Base-by-base conservation (phyloP, 495 filamentous ascomycete species). In the Daldinia loculata region DNA sequence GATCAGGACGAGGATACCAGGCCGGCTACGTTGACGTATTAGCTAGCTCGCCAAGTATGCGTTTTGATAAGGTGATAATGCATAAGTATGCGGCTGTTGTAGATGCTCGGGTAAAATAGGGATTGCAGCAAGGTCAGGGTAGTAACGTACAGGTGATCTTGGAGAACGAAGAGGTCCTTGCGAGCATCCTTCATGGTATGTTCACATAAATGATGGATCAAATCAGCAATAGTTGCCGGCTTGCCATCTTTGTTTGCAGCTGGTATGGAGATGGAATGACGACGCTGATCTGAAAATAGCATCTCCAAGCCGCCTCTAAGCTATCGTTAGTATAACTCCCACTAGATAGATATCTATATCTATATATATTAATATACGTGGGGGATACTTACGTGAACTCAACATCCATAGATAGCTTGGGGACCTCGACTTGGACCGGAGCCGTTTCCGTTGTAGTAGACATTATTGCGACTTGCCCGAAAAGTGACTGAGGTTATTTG, bases 1-100 rank as follows among this genome's bases (percentile, higher is more conserved):
- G 79, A 99, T 94, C 63, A 99, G 83, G 15, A 98, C 96, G 53
- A 99, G 87, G 74, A 98, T 97, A n/a, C 95, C 95, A 6, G 95
- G 95, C 55, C 96, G 93, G 34, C 95, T 98, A 30, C 24, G 50
- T 53, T 27, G 27, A 53, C 59, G 11, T 71, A 70, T 73, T 76
- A 74, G 66, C 67, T 27, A 61, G 76, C 74, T 74, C 64, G 67
- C 58, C 43, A 22, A 19, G 11, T 30, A 53, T 65, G 43, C 27
- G 63, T 48, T 51, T 38, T 63, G 55, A 66, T 57, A 66, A 51
- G 48, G 39, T 38, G 29, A 38, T 58, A 30, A 57, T 69, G 67
- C 64, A 57, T 61, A 14, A 48, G 9, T 48, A 48, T 24, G 43
- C 17, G 43, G 43, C 43, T 48, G 43, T 24, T 48, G 41, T 45